Base-by-base conservation (phyloP, 1,284 basidiomycete species). In the Erythrobasidium hasegawianum region DNA sequence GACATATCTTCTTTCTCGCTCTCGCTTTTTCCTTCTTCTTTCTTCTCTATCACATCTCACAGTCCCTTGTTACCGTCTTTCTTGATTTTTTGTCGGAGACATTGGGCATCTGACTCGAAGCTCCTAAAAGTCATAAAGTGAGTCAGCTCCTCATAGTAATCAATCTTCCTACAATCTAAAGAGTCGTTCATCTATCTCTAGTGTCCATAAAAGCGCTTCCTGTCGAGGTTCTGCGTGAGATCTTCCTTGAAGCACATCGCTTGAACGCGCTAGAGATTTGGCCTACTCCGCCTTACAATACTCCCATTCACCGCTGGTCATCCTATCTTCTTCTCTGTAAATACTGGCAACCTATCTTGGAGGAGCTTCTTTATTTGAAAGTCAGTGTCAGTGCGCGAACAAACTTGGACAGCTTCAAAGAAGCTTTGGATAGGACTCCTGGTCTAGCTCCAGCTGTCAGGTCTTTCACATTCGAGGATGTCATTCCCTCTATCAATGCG, bases 141-240 rank as follows among this genome's bases (percentile, higher is more conserved):
- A 47, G 43, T 47, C 16, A 18, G 43, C n/a, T 47, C 43, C 14
- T 47, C 43, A 47, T 16, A 5, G 5, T 5, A 5, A n/a, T 47
- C 16, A 8, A n/a, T 24, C n/a, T 24, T n/a, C 43, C 16, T 8
- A 14, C 5, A 16, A 7, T n/a, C 22, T 10, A 41, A n/a, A n/a
- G 16, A 16, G 7, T 47, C 4, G 16, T n/a, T 16, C 16, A 18
- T n/a, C 4, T 5, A n/a, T 24, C 22, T 47, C 43, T 18, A 61
- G 59, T 55, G 59, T 50, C 59, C 9, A 22, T 61, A 11, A 27
- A 61, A 11, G 13, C 27, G 33, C 22, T 61, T 49, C 59, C 59
- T 14, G 33, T 54, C 4, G 59, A 61, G 26, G 27, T 43, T 11
- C n/a, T 61, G 8, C 47, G 54, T 18, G 26, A 47, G 24, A 57